A percentile compares a stretch with the other conserved stretches of the same genome.
Conservation (phyloP, 108 stramenopile species). For the Discostella pseudostelligera region DNA sequence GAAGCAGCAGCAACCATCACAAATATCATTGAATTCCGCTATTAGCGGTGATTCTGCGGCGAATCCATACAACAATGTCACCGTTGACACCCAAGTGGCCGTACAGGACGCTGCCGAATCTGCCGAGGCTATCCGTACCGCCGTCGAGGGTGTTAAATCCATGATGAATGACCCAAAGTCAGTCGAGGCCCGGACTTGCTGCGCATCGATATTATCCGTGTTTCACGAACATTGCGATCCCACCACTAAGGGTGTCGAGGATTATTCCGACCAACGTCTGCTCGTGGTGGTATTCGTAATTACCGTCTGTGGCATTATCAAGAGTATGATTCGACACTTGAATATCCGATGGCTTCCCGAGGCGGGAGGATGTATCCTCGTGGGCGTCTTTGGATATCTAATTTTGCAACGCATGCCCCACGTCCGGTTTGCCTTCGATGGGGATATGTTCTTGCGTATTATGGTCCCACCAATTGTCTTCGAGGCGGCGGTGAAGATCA, state of each 20-base stretch:
- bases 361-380: constrained; percentile 86
- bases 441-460: constrained; percentile 82
- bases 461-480: constrained; percentile 92
- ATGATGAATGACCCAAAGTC: constrained; percentile 73
- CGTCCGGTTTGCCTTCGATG: constrained; percentile 80
- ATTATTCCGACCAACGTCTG: constrained; percentile 69
- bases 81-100: constrained; percentile 44
- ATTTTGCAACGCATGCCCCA: constrained; percentile 69
- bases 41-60: neutral
- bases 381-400: constrained; percentile 76
- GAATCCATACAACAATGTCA: constrained; percentile 3
- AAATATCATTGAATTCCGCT: no score
- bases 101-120: constrained; percentile 47
- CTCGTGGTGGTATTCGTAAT: constrained; percentile 82
- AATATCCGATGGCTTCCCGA: constrained; percentile 86
- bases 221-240: constrained; percentile 86
- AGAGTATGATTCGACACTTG: constrained; percentile 84
- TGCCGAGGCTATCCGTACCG: constrained; percentile 62
- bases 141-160: constrained; percentile 51
- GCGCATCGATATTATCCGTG: constrained; percentile 81
- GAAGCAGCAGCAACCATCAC: no score
- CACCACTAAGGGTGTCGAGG: constrained; percentile 64
- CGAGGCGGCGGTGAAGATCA: constrained; percentile 84
- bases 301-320: constrained; percentile 83
- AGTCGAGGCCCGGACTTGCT: constrained; percentile 80